Base-by-base conservation (phyloP, 371 early-diverging fungal species). In the Blakeslea trispora region DNA sequence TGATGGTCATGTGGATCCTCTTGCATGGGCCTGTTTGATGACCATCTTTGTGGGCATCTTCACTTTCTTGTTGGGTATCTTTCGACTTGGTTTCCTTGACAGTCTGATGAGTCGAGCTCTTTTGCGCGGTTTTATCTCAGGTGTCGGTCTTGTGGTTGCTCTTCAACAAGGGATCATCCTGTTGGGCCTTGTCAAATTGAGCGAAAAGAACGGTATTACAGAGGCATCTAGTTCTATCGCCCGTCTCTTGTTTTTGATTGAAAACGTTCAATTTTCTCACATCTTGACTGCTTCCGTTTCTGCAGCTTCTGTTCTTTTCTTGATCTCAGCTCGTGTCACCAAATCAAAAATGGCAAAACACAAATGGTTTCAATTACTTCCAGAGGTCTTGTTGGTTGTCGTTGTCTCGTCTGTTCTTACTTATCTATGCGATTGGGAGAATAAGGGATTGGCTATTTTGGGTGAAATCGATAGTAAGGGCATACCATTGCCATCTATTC, bases 71-170 rank as follows among this genome's bases (percentile, higher is more conserved):
- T 72, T 97, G 56, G 98, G 98, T 8, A 86, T 96, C 66, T 88
- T 96, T 59, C 87, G 97, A 21, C 82, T 97, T 13, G 98, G 98
- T 9, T 97, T 96, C 64, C 61, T 97, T 46, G 98, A 97, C 71
- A 95, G 96, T 23, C 84, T 97, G 32, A 83, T 97, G 61, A 93
- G 94, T 11, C 87, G 93, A 45, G 91, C 96, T 3, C 71, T 95
- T 21, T 68, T 97, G 41, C 84, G 95, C 11, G 98, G 98, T 10
- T 96, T 97, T 64, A 90, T 96, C 43, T 84, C 91, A 14, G 98
- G 94, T 44, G 93, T 96, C 0, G 97, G 93, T 1, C 63, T 91
- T 13, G 94, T 95, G 0, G 88, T 97, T 21, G 84, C 91, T 58
- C 83, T 95, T 35, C 93, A 94, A 58, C 93, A 95, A 77, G 72